Percentiles rank a stretch among this genome's conserved stretches.
These are phyloP conservation scores for Haplosporangium sp. DNA, from an alignment of 371 early-diverging fungal species.

Conservation along the genomic window DNA sequence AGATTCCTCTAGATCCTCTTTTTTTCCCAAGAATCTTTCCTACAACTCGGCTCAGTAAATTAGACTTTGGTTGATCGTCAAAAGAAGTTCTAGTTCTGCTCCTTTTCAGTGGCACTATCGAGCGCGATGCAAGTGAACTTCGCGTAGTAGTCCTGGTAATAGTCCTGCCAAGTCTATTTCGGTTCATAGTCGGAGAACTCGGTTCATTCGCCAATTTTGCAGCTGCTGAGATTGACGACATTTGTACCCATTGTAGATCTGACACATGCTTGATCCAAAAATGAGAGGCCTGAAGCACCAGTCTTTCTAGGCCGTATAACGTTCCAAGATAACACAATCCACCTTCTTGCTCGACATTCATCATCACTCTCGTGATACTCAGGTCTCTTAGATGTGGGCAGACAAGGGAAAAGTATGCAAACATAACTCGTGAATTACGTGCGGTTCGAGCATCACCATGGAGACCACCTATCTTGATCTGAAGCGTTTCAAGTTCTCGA, in stretches of 20 bases:
- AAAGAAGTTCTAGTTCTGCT: constrained; percentile 9
- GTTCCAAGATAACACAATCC: constrained; percentile 19
- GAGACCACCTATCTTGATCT: constrained; percentile 16
- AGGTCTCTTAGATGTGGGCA: constrained; percentile 18
- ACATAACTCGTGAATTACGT: constrained; percentile 16
- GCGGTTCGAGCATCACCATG: constrained; percentile 14
- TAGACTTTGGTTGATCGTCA: neutral
- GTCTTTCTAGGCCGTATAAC: constrained; percentile 7
- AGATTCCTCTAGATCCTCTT: neutral
- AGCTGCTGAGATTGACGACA: constrained; percentile 3
- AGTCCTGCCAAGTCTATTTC: neutral
- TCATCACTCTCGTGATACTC: constrained; percentile 9
- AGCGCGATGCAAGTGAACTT: neutral
- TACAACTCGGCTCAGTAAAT: neutral
- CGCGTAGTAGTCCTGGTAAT: constrained; percentile 14
- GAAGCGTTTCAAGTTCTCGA: constrained; percentile 18
- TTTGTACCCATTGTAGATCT: constrained; percentile 18
- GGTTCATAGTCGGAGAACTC: neutral
- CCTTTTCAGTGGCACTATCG: constrained; percentile 1
- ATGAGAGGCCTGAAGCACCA: constrained; percentile 15
- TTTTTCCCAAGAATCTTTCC: constrained; percentile 9
- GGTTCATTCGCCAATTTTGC: neutral
- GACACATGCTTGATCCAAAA: constrained; percentile 23
- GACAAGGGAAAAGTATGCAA: constrained; percentile 19
- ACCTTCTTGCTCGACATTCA: constrained; percentile 22